Evolutionary conservation across 1,139 yeast genomes (phyloP).

Genomic region (Nakaseomyces sp.): DNA sequence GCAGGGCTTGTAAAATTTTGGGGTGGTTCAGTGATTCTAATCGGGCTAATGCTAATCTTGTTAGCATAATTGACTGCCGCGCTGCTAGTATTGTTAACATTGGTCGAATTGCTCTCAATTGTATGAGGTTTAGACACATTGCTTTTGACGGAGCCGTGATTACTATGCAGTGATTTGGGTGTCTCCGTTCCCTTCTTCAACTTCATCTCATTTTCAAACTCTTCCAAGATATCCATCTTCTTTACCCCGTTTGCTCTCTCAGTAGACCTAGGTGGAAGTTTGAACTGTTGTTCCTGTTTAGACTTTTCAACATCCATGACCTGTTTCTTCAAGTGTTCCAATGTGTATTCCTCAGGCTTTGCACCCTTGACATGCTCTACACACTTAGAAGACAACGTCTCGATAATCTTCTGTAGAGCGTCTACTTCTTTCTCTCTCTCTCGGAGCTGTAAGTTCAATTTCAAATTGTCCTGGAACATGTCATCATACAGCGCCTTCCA

Average conservation of each 20-base stretch:
- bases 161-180: conserved; percentile 4
- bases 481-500: conserved; percentile 24
- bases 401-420: conserved; percentile 18
- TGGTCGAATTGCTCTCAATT: background rate
- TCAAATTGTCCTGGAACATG: conserved; percentile 27
- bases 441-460: conserved; percentile 21
- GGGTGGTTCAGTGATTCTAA: background rate
- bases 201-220: conserved; percentile 4
- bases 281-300: conserved; percentile 12
- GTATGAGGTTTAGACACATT: conserved; percentile 4
- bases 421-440: conserved; percentile 24
- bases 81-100: background rate
- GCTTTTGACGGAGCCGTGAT: conserved; percentile 1
- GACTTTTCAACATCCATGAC: conserved; percentile 8
- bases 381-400: conserved; percentile 11
- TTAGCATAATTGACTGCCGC: conserved; percentile 1
- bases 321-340: conserved; percentile 13
- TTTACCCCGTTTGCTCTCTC: conserved; percentile 22
- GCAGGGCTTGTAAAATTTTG: conserved; percentile 26
- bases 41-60: conserved; percentile 3
- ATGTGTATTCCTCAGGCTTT: conserved; percentile 5
- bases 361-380: conserved; percentile 2
- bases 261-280: conserved; percentile 27
- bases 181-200: conserved; percentile 7
- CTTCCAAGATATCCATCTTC: conserved; percentile 10